Conservation (phyloP, 805 yeast genomes). For the Myxozyma neotropica region DNA sequence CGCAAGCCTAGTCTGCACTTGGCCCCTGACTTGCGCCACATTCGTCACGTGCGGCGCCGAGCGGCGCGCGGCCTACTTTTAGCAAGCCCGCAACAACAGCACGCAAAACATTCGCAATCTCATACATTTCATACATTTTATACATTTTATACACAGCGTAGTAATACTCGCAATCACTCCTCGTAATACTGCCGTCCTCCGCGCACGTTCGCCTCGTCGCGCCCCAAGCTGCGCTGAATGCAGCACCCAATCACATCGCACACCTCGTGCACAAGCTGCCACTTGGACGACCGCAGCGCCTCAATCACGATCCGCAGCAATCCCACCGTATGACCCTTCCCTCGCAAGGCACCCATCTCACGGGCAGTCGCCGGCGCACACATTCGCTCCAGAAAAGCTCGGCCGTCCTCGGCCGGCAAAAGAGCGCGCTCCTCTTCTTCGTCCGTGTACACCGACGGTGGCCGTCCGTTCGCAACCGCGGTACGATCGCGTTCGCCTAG, state of each 20-base stretch:
- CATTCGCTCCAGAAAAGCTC: conserved; percentile 54
- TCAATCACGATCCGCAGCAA: conserved; percentile 45
- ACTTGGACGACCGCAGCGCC: conserved; percentile 36
- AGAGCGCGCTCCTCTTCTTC: conserved; percentile 27
- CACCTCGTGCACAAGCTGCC: conserved; percentile 39
- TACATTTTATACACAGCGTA: no score
- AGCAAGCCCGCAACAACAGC: no score
- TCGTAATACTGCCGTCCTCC: conserved; percentile 22
- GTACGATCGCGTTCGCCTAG: conserved; percentile 26
- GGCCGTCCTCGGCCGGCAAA: conserved; percentile 53
- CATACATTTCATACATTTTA: no score
- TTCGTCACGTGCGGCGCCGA: neutral
- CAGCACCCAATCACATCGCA: conserved; percentile 29
- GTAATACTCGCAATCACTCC: neutral
- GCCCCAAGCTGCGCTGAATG: conserved; percentile 32
- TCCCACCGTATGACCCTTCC: conserved; percentile 58
- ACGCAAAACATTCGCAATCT: no score
- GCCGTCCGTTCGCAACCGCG: conserved; percentile 1
- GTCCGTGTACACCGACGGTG: conserved; percentile 9
- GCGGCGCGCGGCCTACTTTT: no score
- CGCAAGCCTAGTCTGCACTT: neutral
- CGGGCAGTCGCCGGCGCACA: conserved; percentile 43
- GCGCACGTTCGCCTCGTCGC: conserved; percentile 18
- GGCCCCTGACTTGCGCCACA: neutral
- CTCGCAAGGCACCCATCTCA: conserved; percentile 41